Evolutionary conservation across 192 early-diverging fungal genomes (phyloP), one percentile per base, ranked within the genome.

Genomic region (Gamsiella multidivaricata): DNA sequence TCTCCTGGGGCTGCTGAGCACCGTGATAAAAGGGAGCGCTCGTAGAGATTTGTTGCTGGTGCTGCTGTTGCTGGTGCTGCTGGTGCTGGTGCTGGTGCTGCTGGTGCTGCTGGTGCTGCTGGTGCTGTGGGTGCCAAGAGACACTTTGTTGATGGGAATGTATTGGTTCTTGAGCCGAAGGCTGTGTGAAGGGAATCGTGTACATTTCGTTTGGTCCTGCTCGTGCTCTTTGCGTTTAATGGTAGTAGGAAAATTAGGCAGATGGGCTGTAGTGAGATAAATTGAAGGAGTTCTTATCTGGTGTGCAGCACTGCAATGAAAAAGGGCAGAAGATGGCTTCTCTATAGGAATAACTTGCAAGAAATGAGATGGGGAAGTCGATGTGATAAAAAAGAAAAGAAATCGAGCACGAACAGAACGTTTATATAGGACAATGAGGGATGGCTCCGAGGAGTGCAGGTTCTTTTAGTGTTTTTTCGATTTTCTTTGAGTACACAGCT

Each of bases 381-480:
- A 22, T 5, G 11, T n/a, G 14, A 64, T 18, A 29, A 52, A 36
- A 33, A 29, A 20, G 14, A 3, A 63, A 15, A 51, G 34, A 41
- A 23, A 34, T 23, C 50, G 34, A 53, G 36, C 23, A 39, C 8
- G 59, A 49, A 20, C 8, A 39, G 31, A 49, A 18, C 15, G 43
- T 12, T 15, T 12, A 37, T 49, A 45, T 2, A 22, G 45, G 25
- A 17, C 18, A 31, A 47, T 8, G 31, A 26, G 18, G 37, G 22
- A 26, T 7, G 25, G 17, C 54, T 56, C 54, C 54, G 54, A 56
- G 54, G 36, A 64, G 61, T 50, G 43, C 60, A 45, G 31, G 9
- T 42, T 9, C 2, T 26, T 28, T 39, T 39, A 9, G 37, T 39
- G 9, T 18, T 46, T n/a, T 3, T 51, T 62, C 45, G 9, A 17